These are phyloP conservation scores for Leishmania gerbilli DNA, from an alignment of 208 protist genomes.

Conservation along the genomic window DNA sequence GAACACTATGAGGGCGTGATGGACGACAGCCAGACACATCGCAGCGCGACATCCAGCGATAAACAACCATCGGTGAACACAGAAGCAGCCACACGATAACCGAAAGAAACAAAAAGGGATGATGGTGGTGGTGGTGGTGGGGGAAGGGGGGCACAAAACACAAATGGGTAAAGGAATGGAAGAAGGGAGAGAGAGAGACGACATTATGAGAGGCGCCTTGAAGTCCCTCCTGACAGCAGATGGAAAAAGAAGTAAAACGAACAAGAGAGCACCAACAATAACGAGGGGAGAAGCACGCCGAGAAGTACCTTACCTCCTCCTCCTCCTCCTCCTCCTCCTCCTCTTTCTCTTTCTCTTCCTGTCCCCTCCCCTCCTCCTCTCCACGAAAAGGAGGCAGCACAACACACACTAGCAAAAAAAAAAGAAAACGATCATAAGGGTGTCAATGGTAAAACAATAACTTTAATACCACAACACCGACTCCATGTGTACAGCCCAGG, in stretches of 20 bases:
- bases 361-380: not conserved
- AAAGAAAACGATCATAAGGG: not conserved
- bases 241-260: not conserved
- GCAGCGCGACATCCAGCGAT: not conserved
- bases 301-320: not conserved
- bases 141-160: not conserved
- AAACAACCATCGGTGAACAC: not conserved
- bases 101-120: not conserved
- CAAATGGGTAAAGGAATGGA: not conserved
- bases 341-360: too few relatives aligned
- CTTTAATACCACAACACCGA: not conserved
- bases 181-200: not conserved
- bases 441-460: not conserved
- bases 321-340: too few relatives aligned
- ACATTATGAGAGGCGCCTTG: not conserved
- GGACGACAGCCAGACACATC: not conserved
- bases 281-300: not conserved
- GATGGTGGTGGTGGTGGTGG: not conserved
- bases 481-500: not conserved
- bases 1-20: not conserved
- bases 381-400: not conserved
- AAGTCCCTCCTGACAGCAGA: not conserved
- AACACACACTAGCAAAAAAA: not conserved
- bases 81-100: not conserved
- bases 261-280: not conserved